Evolutionary conservation across 179 eudicot genomes (phyloP), one percentile per base, ranked within the genome.

Genomic region (Silene coronaria): DNA sequence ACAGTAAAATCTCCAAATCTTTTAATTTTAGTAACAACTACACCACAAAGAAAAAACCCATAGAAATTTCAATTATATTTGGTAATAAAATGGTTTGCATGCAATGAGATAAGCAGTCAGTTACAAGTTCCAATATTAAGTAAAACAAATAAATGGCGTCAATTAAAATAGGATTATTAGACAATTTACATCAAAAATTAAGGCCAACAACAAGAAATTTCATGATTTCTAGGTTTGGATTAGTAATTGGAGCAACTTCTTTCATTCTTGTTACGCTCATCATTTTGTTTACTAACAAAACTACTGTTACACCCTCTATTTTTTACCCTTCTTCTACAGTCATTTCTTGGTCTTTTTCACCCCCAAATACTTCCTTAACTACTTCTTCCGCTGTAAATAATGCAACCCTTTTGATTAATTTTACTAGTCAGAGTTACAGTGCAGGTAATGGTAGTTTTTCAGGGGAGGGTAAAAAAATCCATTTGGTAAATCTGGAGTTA

Each of bases 211-310:
- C 80, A 70, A 84, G 80, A 61, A 89, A 87, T 78, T 77, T 77
- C 4, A 73, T 80, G 26, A 36, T 76, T 73, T 87, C 92, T 55
- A 85, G 90, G 55, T 88, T 86, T 76, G 70, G 89, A 8, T 76
- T 91, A 42, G 84, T 87, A 19, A 32, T 89, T 67, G 32, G 27
- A 36, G 69, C 77, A 42, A 74, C 79, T 16, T 87, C 85, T 24
- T 76, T 91, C 42, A 73, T 87, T 17, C 65, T 88, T 22, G 19
- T 88, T 19, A 77, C 73, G 64, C 72, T 83, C 14, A 67, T 77
- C 46, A 68, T 91, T 3, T 74, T 82, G n/a, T 61, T 82, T 45
- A 74, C 81, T 14, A 82, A 77, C 73, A 81, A 57, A 65, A 51
- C 36, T 59, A n/a, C n/a, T n/a, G n/a, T n/a, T n/a, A 81, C 26